Conservation (phyloP, 495 filamentous ascomycete species). For the Filosporella fistucella region DNA sequence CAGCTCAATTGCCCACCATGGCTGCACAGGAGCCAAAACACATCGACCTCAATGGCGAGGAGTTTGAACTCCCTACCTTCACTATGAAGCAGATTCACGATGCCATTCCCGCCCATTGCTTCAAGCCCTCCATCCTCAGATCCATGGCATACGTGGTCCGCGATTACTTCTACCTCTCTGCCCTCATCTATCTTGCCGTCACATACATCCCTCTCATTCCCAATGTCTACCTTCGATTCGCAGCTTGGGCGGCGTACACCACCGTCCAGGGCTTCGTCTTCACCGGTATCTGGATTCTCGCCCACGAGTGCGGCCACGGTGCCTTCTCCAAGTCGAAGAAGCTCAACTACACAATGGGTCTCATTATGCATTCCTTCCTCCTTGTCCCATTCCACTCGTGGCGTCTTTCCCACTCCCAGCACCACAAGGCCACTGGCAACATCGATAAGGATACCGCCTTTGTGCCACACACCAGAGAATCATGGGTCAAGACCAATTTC, state of each 20-base stretch:
- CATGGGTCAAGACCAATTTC: constrained; percentile 28
- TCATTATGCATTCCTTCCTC: constrained; percentile 59
- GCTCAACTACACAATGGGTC: constrained; percentile 64
- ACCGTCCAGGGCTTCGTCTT: constrained; percentile 60
- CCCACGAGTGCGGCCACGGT: constrained; percentile 71
- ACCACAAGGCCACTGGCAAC: constrained; percentile 62
- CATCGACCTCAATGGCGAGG: constrained; percentile 48
- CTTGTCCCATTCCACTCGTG: constrained; percentile 73
- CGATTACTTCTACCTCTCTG: constrained; percentile 47
- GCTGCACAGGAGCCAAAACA: constrained; percentile 12
- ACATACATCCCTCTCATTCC: constrained; percentile 46
- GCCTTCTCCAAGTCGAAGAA: constrained; percentile 58
- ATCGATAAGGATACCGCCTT: constrained; percentile 57
- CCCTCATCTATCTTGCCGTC: constrained; percentile 50
- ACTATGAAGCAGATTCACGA: constrained; percentile 64
- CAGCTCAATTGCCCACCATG: neutral
- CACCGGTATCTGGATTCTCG: constrained; percentile 68
- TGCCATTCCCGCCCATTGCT: constrained; percentile 66
- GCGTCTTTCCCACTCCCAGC: constrained; percentile 70
- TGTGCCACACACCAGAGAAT: constrained; percentile 43
- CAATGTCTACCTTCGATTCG: constrained; percentile 38
- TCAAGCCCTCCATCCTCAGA: constrained; percentile 52
- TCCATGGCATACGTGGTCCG: constrained; percentile 57
- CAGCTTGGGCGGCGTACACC: constrained; percentile 55
- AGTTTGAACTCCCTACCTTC: constrained; percentile 51